phyloP scores from a whole-genome alignment of 352 stramenopile genomes.

The Phytophthora pseudosyringae region DNA sequence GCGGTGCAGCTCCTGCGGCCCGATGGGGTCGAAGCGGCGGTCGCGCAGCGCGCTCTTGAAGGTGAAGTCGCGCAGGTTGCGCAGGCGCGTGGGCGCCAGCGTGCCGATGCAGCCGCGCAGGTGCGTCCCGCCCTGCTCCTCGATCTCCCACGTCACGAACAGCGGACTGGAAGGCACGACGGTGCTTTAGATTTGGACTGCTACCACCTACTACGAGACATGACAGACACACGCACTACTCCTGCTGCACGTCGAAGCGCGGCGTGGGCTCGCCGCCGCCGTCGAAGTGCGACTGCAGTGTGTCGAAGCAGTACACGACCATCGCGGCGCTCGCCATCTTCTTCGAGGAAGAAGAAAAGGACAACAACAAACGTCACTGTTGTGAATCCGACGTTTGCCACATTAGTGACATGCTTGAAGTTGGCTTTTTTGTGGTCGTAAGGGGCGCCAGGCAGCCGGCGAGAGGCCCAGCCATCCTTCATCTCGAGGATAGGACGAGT shows the following conservation, averaged over 20 bases:
- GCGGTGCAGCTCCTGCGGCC: slow-evolving; percentile 63
- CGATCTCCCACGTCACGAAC: slow-evolving; percentile 89
- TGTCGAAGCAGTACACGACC: slow-evolving; percentile 89
- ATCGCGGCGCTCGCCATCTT: slow-evolving; percentile 80
- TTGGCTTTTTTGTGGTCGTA: slow-evolving; percentile 25
- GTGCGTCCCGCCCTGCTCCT: slow-evolving; percentile 49
- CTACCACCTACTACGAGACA: not conserved
- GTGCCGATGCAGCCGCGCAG: slow-evolving; percentile 85
- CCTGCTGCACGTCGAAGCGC: slow-evolving; percentile 60
- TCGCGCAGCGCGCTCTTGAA: slow-evolving; percentile 86
- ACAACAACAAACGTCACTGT: slow-evolving; percentile 1
- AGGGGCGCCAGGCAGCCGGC: slow-evolving; percentile 5
- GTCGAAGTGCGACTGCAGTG: slow-evolving; percentile 73
- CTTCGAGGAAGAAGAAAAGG: not conserved
- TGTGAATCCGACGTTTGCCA: not conserved
- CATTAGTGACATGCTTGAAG: slow-evolving; percentile 9
- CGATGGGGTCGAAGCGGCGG: slow-evolving; percentile 78
- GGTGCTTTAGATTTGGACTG: too few relatives aligned
- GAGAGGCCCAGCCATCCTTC: not conserved
- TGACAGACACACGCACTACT: slow-evolving; percentile 46
- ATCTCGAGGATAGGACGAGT: slow-evolving; percentile 14
- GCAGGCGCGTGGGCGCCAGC: slow-evolving; percentile 63
- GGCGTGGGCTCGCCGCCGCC: slow-evolving; percentile 55
- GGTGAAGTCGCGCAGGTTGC: slow-evolving; percentile 79
- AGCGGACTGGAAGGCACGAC: slow-evolving; percentile 50